Percentiles rank a stretch among this genome's conserved stretches.
Conservation (phyloP, 2,329 filamentous ascomycete species). For the Arthrinium phaeospermum region DNA sequence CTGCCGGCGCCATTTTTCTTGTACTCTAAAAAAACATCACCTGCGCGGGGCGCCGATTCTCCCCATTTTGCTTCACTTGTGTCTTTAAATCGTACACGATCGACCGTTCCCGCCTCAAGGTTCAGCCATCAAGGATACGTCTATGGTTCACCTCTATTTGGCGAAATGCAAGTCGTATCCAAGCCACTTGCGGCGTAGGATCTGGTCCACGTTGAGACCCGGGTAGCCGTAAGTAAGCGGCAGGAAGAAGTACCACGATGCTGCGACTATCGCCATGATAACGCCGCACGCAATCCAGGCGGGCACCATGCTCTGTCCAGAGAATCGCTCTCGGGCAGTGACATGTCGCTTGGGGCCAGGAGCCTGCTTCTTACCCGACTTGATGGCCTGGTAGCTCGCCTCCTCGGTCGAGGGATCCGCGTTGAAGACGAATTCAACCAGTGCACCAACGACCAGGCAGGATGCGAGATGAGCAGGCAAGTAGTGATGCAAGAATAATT, state of each 20-base stretch:
- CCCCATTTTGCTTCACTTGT: background rate
- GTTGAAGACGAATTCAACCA: constrained; percentile 96
- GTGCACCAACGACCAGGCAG: constrained; percentile 83
- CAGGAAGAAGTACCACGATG: constrained; percentile 90
- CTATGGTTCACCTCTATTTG: constrained; percentile 67
- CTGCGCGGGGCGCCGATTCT: background rate
- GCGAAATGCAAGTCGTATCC: constrained; percentile 98
- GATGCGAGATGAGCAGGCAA: constrained; percentile 93
- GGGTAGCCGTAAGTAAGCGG: constrained; percentile 96
- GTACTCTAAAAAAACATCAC: background rate
- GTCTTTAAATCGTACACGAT: constrained; percentile 16
- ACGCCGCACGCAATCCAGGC: constrained; percentile 80
- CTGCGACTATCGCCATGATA: constrained; percentile 71
- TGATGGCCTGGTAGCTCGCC: constrained; percentile 48
- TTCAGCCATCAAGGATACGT: background rate
- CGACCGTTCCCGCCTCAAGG: background rate
- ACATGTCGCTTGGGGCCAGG: constrained; percentile 61
- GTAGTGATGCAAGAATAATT: constrained; percentile 98
- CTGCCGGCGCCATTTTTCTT: background rate
- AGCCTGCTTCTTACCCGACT: constrained; percentile 52
- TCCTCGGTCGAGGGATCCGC: constrained; percentile 74
- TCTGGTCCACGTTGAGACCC: constrained; percentile 78
- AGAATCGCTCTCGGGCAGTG: constrained; percentile 82
- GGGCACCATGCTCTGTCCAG: constrained; percentile 75
- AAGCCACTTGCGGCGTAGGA: constrained; percentile 89